These are phyloP conservation scores for Aureobasidium sp. DNA, from an alignment of 2,329 filamentous ascomycete genomes.

Conservation along the genomic window DNA sequence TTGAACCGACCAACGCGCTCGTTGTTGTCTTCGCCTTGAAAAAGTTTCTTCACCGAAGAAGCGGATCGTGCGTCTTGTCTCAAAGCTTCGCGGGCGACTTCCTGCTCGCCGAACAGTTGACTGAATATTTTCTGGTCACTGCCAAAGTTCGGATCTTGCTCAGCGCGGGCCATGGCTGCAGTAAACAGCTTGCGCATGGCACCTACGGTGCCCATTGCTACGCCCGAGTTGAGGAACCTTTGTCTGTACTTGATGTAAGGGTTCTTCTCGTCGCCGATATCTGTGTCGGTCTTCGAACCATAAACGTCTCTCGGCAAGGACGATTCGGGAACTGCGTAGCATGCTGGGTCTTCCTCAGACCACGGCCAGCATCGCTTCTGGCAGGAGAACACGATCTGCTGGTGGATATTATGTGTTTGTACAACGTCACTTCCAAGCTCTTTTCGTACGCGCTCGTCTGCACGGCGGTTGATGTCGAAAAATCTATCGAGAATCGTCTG, in stretches of 20 bases:
- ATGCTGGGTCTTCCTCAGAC: slow-evolving; percentile 37
- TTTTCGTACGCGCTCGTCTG: slow-evolving; percentile 40
- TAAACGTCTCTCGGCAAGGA: slow-evolving; percentile 41
- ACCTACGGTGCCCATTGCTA: slow-evolving; percentile 19
- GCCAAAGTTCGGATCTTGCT: slow-evolving; percentile 22
- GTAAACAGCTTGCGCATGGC: slow-evolving; percentile 22
- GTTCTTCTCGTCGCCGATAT: slow-evolving; percentile 31
- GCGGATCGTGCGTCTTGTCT: slow-evolving; percentile 22
- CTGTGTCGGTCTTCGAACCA: slow-evolving; percentile 39
- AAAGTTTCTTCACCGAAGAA: slow-evolving; percentile 20
- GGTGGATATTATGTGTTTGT: slow-evolving; percentile 34
- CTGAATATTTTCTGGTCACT: slow-evolving; percentile 29
- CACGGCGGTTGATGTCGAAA: slow-evolving; percentile 31
- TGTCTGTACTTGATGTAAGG: slow-evolving; percentile 30
- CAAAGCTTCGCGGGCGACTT: slow-evolving; percentile 22
- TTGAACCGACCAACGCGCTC: slow-evolving; percentile 15
- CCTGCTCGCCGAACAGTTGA: slow-evolving; percentile 24
- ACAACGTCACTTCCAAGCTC: slow-evolving; percentile 16
- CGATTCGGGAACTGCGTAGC: slow-evolving; percentile 44
- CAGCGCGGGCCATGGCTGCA: slow-evolving; percentile 25
- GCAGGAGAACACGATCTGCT: slow-evolving; percentile 48
- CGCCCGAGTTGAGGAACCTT: slow-evolving; percentile 29
- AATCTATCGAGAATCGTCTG: slow-evolving; percentile 56
- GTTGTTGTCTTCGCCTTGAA: not conserved
- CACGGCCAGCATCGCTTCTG: slow-evolving; percentile 44